Base-by-base conservation (phyloP, 2,329 filamentous ascomycete species). In the Raffaelea arxii region DNA sequence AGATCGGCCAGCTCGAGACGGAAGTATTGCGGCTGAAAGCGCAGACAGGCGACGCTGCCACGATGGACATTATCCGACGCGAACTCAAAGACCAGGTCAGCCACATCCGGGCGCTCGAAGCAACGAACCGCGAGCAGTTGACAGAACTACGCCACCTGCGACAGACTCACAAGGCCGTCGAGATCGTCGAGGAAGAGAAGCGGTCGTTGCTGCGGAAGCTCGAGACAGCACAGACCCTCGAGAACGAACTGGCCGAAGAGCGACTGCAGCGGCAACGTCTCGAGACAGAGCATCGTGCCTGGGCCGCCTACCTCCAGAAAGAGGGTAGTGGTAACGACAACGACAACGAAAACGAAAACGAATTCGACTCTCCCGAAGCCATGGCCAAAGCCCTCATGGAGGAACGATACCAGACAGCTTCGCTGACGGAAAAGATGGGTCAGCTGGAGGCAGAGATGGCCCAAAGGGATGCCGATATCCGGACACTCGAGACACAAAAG, bases 111-210 rank as follows among this genome's bases (percentile, higher is more conserved):
- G 82, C 78, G 25, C 71, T 98, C 3, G 92, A 98, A 61, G 74
- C 78, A 1, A 78, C 79, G 30, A 95, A 88, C 52, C 75, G 86
- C 22, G 87, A 94, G 43, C 86, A 95, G 58, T 70, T 79, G 14
- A 65, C 74, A 0, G 91, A 98, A 60, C 67, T 98, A 30, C 87
- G 85, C 55, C 84, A 89, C 54, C 74, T 94, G 32, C 82, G 89
- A 14, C 85, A 89, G 54, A 68, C 84, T 4, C 82, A 89, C 61
- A 91, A 86, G 65, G 87, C 86, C n/a, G 82, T 95, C 2, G 87
- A 95, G 58, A 78, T 98, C 2, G 85, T 97, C 0, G 89, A 98
- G 60, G 92, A 98, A 62, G 89, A 98, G 68, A 97, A 97, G 70
- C 75, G 86, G 51, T 78, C 80, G 0, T 67, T 98, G 21, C 84